Evolutionary conservation across 2,329 filamentous ascomycete species (phyloP), one percentile per base, ranked within the genome.

Genomic region (Cladobotryum mycophilum): DNA sequence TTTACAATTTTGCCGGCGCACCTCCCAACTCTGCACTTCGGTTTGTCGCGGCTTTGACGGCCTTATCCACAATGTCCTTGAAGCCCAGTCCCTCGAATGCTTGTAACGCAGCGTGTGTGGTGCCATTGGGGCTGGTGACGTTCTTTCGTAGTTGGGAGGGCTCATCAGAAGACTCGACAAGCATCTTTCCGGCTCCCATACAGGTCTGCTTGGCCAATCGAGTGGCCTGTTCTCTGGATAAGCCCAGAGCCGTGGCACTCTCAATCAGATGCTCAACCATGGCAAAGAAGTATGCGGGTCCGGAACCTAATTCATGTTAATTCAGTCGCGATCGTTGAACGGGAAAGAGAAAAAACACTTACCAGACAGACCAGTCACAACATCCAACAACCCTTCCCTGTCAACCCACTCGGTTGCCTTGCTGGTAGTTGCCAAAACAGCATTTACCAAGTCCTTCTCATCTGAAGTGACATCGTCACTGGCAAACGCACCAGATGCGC

Each of bases 201-300:
- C 74, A 76, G 0, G 75, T 78, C 64, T 78, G 75, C 55, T 69
- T 74, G 9, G 75, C 75, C 15, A 76, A 63, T 1, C 73, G 70
- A 11, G 69, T 70, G n/a, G 75, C 75, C 60, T 77, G 75, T 50
- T 76, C 74, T 15, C 64, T 60, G 0, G 73, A 66, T 22, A 78
- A 67, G 2, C 75, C 75, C 1, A 76, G 63, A n/a, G 63, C 61
- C 8, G 64, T 66, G 12, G 68, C 75, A 53, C 70, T 71, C 47
- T 70, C 60, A 48, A 75, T 71, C 42, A 78, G 64, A 60, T 78
- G 74, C 58, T 78, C 75, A 6, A 78, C 75, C 62, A 78, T 68
- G 56, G 73, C 73, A 58, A 78, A 78, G 64, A 78, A 78, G 64
- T 78, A 78, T 1, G 75, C 75, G 0, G 75, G 75, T 2, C 75